A percentile compares a stretch with the other conserved stretches of the same genome.
Evolutionary conservation across 1,139 yeast genomes (phyloP).

Genomic region (Suhomyces guaymorum): DNA sequence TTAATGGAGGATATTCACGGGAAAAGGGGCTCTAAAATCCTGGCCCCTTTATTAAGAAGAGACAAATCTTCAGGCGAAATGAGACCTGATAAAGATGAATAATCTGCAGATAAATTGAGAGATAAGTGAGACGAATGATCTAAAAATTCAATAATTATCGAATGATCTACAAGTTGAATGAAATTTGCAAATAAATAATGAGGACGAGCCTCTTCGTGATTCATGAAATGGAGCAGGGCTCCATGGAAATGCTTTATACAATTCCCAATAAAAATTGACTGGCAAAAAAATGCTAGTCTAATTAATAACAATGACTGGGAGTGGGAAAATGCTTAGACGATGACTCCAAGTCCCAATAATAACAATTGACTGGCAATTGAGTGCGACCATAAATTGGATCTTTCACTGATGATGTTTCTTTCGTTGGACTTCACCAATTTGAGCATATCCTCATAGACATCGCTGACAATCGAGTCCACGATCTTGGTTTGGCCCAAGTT

Average conservation of each 20-base stretch:
- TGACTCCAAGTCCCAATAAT: conserved; percentile 61
- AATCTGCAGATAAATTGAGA: background rate
- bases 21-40: conserved; percentile 21
- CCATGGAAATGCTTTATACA: conserved; percentile 31
- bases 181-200: conserved; percentile 2
- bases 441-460: conserved; percentile 56
- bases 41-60: conserved; percentile 21
- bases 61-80: conserved; percentile 4
- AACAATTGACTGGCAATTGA: conserved; percentile 60
- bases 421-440: conserved; percentile 55
- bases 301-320: too few species aligned
- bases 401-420: conserved; percentile 44
- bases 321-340: too few species aligned
- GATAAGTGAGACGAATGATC: background rate
- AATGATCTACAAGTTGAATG: background rate
- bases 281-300: too few species aligned
- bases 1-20: conserved; percentile 35
- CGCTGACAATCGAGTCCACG: conserved; percentile 57
- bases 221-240: conserved; percentile 2
- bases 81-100: background rate
- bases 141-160: too few species aligned
- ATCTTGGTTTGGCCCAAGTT: conserved; percentile 50
- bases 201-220: conserved; percentile 6
- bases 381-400: conserved; percentile 59
- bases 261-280: too few species aligned